Base-by-base conservation (phyloP, 1,284 basidiomycete genomes). In the Sanghuangporus baumii region DNA sequence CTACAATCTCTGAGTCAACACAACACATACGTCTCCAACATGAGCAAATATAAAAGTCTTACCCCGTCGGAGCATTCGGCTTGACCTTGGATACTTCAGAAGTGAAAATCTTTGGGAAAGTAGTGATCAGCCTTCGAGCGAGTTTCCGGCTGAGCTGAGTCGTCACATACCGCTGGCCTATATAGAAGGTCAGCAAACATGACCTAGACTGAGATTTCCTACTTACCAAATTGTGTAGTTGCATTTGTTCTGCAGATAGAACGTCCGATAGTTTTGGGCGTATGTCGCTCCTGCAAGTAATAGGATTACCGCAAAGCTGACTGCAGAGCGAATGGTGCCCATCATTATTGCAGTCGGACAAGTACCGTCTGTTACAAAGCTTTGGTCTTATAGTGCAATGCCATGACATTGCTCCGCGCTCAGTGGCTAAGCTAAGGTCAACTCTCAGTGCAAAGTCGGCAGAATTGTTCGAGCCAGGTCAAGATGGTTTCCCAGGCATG, bases 171-270 rank as follows among this genome's bases (percentile, higher is more conserved):
- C 31, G 60, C 66, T 65, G 60, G 54, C 40, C 41, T 57, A 57
- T 31, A 8, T 1, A 54, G 2, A 34, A 36, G 12, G 12, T 54
- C 18, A 54, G 52, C 14, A 54, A 55, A 52, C 31, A 38, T 16
- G 43, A 46, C 7, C 43, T 6, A 6, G 37, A 38, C 23, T 37
- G 18, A 59, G 51, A 14, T 23, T 11, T 14, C 20, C 14, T 34
- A 65, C 75, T 70, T 47, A 81, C 79, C 77, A 70, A 41, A 71
- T 65, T 34, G 67, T 68, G 57, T 67, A 66, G 14, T 57, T 61
- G 58, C 69, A 71, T 12, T 47, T 61, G 57, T 72, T 71, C 31
- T 58, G 20, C 14, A 71, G 72, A 11, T 75, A 78, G 63, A 80
- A 74, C 23, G 75, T 76, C 54, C 81, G 74, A 58, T 23, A 23